Conservation (phyloP, 73 alveolate genomes). For the Paramecium caudatum region DNA sequence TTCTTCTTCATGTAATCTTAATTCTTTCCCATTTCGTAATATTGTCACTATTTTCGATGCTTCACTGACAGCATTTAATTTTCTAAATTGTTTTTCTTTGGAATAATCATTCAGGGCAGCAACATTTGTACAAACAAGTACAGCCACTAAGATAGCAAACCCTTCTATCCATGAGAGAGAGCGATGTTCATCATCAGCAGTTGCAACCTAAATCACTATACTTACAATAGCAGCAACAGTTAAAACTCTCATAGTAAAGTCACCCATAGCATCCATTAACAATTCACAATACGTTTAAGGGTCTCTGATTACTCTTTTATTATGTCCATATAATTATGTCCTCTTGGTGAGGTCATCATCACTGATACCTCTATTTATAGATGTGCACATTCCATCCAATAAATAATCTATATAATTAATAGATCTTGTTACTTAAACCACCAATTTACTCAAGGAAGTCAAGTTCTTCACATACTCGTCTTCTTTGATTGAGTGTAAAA, state of each 20-base stretch:
- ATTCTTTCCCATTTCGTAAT: conserved; percentile 81
- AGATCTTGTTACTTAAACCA: background rate
- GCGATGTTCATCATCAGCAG: conserved; percentile 82
- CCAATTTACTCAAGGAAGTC: conserved; percentile 23
- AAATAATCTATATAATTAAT: background rate
- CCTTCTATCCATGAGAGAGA: conserved; percentile 96
- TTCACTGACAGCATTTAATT: conserved; percentile 69
- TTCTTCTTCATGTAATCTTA: conserved; percentile 75
- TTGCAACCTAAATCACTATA: conserved; percentile 91
- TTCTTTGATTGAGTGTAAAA: conserved; percentile 20
- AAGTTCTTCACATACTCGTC: conserved; percentile 37
- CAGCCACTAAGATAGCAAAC: conserved; percentile 93
- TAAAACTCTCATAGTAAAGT: conserved; percentile 93
- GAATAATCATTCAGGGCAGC: conserved; percentile 93
- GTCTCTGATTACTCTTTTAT: conserved; percentile 53
- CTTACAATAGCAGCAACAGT: conserved; percentile 96
- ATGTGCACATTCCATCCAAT: conserved; percentile 50
- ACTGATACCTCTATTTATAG: background rate
- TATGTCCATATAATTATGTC: conserved; percentile 71
- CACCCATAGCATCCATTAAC: conserved; percentile 94
- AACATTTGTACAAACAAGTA: conserved; percentile 91
- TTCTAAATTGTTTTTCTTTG: conserved; percentile 88
- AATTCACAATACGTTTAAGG: conserved; percentile 75
- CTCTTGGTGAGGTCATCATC: conserved; percentile 49
- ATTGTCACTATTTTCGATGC: conserved; percentile 73